Evolutionary conservation across 495 filamentous ascomycete genomes (phyloP), one percentile per base, ranked within the genome.

Genomic region (Trichoderma gamsii): DNA sequence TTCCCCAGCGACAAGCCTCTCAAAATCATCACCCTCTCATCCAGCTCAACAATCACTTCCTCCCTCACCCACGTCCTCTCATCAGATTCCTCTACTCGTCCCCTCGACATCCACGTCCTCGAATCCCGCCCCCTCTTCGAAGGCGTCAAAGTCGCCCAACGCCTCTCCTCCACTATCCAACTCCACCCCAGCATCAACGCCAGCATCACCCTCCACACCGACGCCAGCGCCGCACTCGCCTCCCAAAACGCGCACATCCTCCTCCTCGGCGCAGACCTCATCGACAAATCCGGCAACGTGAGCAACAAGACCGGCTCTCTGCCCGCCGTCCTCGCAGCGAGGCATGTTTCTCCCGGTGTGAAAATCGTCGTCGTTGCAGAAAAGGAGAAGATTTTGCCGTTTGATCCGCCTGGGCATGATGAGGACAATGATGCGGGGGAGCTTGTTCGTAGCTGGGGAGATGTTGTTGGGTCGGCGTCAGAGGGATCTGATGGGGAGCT

Each of bases 111-210:
- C 23, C 83, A 79, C 4, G 75, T 91, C 25, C 78, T 91, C 1
- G 89, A 91, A 68, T 90, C 89, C 7, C 80, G 88, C 4, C 89
- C 88, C 0, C 78, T 86, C 8, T 89, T 78, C 70, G 89, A 91
- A 76, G 89, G 89, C 13, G 84, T 85, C 8, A 81, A 78, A 15
- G 75, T 89, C 35, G 84, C 84, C 2, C 78, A 79, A 1, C 78
- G 78, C 0, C 63, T 90, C 1, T 70, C 85, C 0, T 71, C 75
- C 1, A 68, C 71, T 1, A 72, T 81, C 27, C 63, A 76, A 44
- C 68, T 69, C 0, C 73, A 73, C 5, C 67, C 64, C 66, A 41
- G 68, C 43, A 12, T 71, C 0, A 59, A 67, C 25, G 68, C 70
- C 25, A 69, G 71, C 73, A 2, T 90, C 9, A 82, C 78, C 0